Conservation (phyloP, 352 stramenopile species). For the Phytophthora crassamura region DNA sequence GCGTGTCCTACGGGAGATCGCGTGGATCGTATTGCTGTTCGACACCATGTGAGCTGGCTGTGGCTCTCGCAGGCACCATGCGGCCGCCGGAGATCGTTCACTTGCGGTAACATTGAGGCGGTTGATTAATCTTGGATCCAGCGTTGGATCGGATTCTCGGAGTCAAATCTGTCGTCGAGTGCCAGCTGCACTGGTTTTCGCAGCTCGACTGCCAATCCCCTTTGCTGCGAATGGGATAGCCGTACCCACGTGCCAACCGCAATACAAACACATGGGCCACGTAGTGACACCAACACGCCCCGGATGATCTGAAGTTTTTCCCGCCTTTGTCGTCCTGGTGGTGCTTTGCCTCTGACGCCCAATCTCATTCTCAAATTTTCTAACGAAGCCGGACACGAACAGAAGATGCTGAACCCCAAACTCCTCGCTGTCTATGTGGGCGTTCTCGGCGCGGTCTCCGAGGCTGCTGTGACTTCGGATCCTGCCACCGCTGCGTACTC, state of each 20-base stretch:
- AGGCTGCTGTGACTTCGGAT: slow-evolving; percentile 44
- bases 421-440: neutral
- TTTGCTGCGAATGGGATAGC: no score
- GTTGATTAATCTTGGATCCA: neutral
- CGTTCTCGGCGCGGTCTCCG: neutral
- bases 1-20: no score
- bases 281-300: neutral
- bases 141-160: no score
- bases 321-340: neutral
- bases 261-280: no score
- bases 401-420: slow-evolving; percentile 6
- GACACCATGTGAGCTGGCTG: no score
- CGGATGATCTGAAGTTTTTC: slow-evolving; percentile 2
- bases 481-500: slow-evolving; percentile 36
- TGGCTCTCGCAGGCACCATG: no score
- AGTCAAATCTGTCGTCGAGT: slow-evolving; percentile 3
- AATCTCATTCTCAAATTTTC: slow-evolving; percentile 2
- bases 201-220: neutral
- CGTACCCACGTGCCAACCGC: neutral
- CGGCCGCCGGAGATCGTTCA: no score
- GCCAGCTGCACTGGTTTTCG: no score
- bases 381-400: neutral
- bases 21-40: no score
- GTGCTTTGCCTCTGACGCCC: neutral
- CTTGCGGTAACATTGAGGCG: no score